These are phyloP conservation scores for Leccinellum albellum DNA, from an alignment of 768 basidiomycete genomes.

Conservation along the genomic window DNA sequence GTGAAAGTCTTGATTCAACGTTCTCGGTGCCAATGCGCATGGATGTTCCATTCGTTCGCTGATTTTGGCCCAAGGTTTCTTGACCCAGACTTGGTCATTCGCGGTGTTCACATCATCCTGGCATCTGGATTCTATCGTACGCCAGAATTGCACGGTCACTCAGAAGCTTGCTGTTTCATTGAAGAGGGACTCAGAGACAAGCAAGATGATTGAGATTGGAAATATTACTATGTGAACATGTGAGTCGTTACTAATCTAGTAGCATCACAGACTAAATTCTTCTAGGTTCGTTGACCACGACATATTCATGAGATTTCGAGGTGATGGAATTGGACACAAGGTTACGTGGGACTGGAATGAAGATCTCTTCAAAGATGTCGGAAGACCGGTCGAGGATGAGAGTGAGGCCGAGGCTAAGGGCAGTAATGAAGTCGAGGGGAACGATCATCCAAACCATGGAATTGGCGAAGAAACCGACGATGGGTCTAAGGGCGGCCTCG, in stretches of 20 bases:
- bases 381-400: not conserved
- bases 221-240: conserved; percentile 36
- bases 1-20: not conserved
- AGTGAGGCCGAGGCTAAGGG: too few relatives aligned
- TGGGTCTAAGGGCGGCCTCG: not conserved
- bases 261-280: not conserved
- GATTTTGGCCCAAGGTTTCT: too few relatives aligned
- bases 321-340: not conserved
- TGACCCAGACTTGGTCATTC: too few relatives aligned
- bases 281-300: not conserved
- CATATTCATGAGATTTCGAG: not conserved
- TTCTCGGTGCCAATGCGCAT: not conserved
- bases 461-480: not conserved
- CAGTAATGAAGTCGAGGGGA: too few relatives aligned
- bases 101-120: too few relatives aligned
- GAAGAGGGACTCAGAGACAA: too few relatives aligned
- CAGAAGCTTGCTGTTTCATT: too few relatives aligned
- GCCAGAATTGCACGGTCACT: too few relatives aligned
- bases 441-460: not conserved
- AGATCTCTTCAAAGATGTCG: not conserved
- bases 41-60: not conserved
- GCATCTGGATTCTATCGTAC: too few relatives aligned
- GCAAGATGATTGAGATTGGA: too few relatives aligned
- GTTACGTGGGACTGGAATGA: not conserved
- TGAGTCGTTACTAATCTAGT: conserved; percentile 11